Percentiles rank a stretch among this genome's conserved stretches.
These are phyloP conservation scores for Malania oleifera DNA, from an alignment of 164 flowering plant species.

Conservation along the genomic window DNA sequence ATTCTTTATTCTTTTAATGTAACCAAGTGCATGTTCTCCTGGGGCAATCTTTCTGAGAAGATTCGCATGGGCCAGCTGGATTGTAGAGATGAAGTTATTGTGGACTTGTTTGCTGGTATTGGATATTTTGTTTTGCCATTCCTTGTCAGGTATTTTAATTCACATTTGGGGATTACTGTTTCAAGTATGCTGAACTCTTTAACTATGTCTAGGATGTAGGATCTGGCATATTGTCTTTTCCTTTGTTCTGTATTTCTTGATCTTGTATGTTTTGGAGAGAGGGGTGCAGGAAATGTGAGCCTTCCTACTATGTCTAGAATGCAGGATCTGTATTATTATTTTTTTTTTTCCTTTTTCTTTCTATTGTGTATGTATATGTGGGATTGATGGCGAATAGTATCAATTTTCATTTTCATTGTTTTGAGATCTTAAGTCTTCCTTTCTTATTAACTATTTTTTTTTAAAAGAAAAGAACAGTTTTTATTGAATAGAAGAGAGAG, in stretches of 20 bases:
- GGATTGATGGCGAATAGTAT: too few species aligned
- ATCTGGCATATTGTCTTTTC: too few species aligned
- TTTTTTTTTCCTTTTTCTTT: not conserved
- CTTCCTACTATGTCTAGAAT: too few species aligned
- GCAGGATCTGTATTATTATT: too few species aligned
- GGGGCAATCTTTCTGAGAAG: constrained; percentile 97
- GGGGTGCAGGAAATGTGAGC: too few species aligned
- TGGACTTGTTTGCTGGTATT: constrained; percentile 96
- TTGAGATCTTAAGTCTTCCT: too few species aligned
- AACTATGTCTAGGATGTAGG: not conserved
- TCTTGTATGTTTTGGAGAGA: too few species aligned
- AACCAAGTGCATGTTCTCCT: constrained; percentile 94
- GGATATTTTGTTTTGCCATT: constrained; percentile 91
- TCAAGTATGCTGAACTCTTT: not conserved
- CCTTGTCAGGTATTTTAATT: constrained; percentile 67
- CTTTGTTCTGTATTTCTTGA: too few species aligned
- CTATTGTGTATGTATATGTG: not conserved
- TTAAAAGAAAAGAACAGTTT: too few species aligned
- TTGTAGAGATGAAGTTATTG: constrained; percentile 71
- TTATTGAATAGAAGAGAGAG: too few species aligned
- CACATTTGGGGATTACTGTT: not conserved
- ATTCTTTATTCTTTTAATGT: constrained; percentile 89
- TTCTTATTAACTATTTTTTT: too few species aligned
- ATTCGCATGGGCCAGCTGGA: constrained; percentile 67
- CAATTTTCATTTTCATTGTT: too few species aligned